A percentile compares a stretch with the other conserved stretches of the same genome.
phyloP scores from a whole-genome alignment of 805 yeast genomes.

The Isabelozyma pseudorhagii region DNA sequence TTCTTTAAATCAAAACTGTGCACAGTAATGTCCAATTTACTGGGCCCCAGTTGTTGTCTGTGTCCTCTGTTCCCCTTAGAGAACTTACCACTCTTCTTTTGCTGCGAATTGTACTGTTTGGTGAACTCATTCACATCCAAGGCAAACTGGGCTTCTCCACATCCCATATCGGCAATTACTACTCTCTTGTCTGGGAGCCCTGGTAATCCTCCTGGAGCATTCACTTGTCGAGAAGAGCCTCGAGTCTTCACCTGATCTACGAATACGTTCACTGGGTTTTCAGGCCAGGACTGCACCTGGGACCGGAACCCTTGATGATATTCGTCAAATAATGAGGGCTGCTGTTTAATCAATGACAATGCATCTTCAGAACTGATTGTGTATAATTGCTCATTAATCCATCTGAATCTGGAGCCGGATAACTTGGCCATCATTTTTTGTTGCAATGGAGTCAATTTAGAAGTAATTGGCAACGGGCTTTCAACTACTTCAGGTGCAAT shows the following conservation, averaged over 20 bases:
- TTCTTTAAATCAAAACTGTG: slow-evolving; percentile 91
- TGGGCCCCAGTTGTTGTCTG: slow-evolving; percentile 18
- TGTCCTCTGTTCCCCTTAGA: slow-evolving; percentile 20
- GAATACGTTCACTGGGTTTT: slow-evolving; percentile 93
- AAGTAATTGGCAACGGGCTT: slow-evolving; percentile 5
- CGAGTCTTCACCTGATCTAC: slow-evolving; percentile 65
- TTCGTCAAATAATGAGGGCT: slow-evolving; percentile 88
- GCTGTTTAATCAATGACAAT: slow-evolving; percentile 63
- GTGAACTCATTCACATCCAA: slow-evolving; percentile 56
- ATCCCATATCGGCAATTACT: slow-evolving; percentile 97
- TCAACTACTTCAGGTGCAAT: slow-evolving; percentile 5
- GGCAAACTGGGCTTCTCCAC: slow-evolving; percentile 94
- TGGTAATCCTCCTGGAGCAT: slow-evolving; percentile 96
- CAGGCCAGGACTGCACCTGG: slow-evolving; percentile 97
- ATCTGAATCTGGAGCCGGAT: slow-evolving; percentile 92
- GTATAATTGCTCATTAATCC: slow-evolving; percentile 97
- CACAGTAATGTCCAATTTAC: slow-evolving; percentile 53
- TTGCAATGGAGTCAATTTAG: slow-evolving; percentile 78
- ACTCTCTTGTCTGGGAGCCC: slow-evolving; percentile 62
- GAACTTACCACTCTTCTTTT: slow-evolving; percentile 23
- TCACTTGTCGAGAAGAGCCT: slow-evolving; percentile 58
- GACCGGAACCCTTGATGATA: slow-evolving; percentile 94
- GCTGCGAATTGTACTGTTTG: slow-evolving; percentile 21
- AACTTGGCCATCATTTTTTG: slow-evolving; percentile 93
- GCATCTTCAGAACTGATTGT: slow-evolving; percentile 82